phyloP scores from a whole-genome alignment of 208 protist genomes.

The Porcisia deanei region DNA sequence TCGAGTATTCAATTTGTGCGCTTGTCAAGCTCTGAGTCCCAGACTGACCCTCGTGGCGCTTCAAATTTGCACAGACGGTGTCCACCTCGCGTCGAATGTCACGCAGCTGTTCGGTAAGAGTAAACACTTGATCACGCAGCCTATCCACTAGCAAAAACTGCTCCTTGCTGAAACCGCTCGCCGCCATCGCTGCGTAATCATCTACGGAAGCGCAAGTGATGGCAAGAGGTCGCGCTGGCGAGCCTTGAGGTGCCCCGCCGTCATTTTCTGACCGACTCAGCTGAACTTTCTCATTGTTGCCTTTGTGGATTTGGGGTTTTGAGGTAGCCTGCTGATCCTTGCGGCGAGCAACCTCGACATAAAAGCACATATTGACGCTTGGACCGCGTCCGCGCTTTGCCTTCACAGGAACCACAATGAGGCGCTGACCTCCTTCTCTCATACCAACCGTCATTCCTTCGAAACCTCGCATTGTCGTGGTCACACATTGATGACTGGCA shows the following conservation, averaged over 20 bases:
- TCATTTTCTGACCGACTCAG: not conserved
- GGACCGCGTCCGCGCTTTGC: conserved; percentile 54
- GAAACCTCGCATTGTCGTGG: conserved; percentile 70
- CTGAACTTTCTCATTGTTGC: conserved; percentile 5
- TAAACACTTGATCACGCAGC: conserved; percentile 66
- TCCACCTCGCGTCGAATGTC: conserved; percentile 58
- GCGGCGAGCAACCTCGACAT: conserved; percentile 45
- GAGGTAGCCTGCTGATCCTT: conserved; percentile 34
- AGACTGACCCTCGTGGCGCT: conserved; percentile 34
- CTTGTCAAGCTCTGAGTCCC: conserved; percentile 48
- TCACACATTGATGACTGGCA: conserved; percentile 65
- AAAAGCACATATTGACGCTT: conserved; percentile 72
- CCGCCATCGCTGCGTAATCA: not conserved
- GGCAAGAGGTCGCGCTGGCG: conserved; percentile 9
- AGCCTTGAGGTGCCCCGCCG: not conserved
- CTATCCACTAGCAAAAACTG: conserved; percentile 68
- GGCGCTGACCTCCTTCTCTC: conserved; percentile 55
- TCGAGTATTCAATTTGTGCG: conserved; percentile 67
- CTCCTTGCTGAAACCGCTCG: conserved; percentile 59
- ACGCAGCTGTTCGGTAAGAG: conserved; percentile 63
- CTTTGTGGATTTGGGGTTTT: not conserved
- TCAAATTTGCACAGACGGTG: conserved; percentile 45
- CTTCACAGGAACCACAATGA: conserved; percentile 54
- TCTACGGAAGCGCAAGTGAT: not conserved
- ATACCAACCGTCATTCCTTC: conserved; percentile 79